These are phyloP conservation scores for Desmodesmus armatus DNA, from an alignment of 139 green algal species.

Conservation along the genomic window DNA sequence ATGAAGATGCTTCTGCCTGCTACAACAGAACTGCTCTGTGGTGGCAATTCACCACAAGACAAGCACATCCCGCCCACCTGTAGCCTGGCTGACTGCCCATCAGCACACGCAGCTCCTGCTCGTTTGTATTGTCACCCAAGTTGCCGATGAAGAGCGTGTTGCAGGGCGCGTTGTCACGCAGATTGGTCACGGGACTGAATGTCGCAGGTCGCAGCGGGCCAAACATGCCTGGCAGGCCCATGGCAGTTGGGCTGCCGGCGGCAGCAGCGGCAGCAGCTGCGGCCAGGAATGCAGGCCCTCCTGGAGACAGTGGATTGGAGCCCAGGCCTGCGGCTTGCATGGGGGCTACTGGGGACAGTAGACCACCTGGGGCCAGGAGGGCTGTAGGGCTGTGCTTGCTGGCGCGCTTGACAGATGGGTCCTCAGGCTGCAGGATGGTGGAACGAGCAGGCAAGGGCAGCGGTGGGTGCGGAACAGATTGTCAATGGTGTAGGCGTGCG, in stretches of 20 bases:
- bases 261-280: constrained; percentile 37
- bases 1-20: no score
- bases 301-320: background rate
- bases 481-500: no score
- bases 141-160: constrained; percentile 94
- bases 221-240: background rate
- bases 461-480: no score
- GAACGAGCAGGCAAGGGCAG: no score
- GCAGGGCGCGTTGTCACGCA: constrained; percentile 92
- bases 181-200: constrained; percentile 82
- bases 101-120: constrained; percentile 61
- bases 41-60: background rate
- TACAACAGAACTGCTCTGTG: no score
- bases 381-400: constrained; percentile 13
- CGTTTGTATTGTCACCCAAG: constrained; percentile 55
- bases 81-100: constrained; percentile 63
- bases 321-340: background rate
- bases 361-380: constrained; percentile 3
- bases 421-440: constrained; percentile 27
- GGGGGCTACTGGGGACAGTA: constrained; percentile 26
- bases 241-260: constrained; percentile 11
- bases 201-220: constrained; percentile 23
- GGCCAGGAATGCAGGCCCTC: constrained; percentile 15
- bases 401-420: constrained; percentile 43
- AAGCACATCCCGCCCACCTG: constrained; percentile 15